phyloP scores from a whole-genome alignment of 2,329 filamentous ascomycete genomes.

The Fusarium sp. region DNA sequence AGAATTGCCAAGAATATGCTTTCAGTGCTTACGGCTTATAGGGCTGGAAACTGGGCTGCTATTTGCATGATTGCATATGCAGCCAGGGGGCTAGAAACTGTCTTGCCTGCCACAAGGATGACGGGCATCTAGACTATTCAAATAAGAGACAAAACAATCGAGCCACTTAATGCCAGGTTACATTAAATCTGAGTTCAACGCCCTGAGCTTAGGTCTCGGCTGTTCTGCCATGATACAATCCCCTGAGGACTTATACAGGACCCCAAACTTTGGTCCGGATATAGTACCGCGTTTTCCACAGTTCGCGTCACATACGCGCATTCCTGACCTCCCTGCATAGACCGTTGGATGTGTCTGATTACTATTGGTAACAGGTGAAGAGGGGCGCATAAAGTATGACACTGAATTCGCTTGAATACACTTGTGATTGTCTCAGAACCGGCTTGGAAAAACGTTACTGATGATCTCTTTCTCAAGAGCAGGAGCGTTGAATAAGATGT shows the following conservation, averaged over 20 bases:
- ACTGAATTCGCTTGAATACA: not conserved
- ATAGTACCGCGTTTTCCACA: not conserved
- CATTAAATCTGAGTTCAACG: not conserved
- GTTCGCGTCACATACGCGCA: not conserved
- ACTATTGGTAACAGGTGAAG: not conserved
- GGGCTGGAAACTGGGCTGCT: not conserved
- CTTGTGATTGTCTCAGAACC: too few relatives aligned
- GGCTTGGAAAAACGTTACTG: too few relatives aligned
- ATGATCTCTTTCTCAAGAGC: too few relatives aligned
- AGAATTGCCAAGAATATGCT: not conserved
- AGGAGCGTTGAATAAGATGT: too few relatives aligned
- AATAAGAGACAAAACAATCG: not conserved
- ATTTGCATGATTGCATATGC: not conserved
- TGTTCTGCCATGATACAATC: not conserved
- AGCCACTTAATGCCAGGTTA: not conserved
- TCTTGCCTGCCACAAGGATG: not conserved
- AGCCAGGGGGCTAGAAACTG: not conserved
- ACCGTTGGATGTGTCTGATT: too few relatives aligned
- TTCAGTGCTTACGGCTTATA: not conserved
- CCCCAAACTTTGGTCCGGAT: too few relatives aligned
- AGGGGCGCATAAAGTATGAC: not conserved
- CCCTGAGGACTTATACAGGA: too few relatives aligned
- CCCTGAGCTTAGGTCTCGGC: not conserved
- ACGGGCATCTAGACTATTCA: not conserved
- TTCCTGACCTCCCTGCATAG: not conserved